These are phyloP conservation scores for Tricholoma furcatifolium DNA, from an alignment of 768 basidiomycete genomes.

Conservation along the genomic window DNA sequence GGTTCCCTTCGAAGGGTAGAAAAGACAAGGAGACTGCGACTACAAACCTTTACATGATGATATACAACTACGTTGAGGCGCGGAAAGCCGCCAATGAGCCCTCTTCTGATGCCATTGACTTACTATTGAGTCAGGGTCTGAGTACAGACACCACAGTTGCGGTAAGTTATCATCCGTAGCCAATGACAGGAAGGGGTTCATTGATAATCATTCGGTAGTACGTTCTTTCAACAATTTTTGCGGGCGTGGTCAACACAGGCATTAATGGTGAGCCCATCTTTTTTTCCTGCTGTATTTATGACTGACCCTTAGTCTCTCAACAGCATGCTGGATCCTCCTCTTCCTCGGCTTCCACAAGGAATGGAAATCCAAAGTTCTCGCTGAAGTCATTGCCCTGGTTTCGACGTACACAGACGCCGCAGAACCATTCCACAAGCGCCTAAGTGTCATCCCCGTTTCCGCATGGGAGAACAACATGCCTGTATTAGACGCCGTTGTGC, in stretches of 20 bases:
- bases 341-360: slow-evolving; percentile 28
- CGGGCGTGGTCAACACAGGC: slow-evolving; percentile 35
- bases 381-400: slow-evolving; percentile 28
- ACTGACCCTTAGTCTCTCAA: neutral
- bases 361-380: slow-evolving; percentile 30
- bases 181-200: neutral
- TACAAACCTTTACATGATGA: slow-evolving; percentile 24
- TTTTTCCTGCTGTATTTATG: neutral
- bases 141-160: slow-evolving; percentile 25
- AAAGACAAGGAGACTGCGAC: slow-evolving; percentile 29
- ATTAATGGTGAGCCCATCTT: slow-evolving; percentile 25
- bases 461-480: slow-evolving; percentile 41
- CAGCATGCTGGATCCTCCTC: slow-evolving; percentile 37
- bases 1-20: slow-evolving; percentile 33
- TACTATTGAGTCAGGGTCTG: slow-evolving; percentile 29
- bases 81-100: slow-evolving; percentile 24
- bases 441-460: slow-evolving; percentile 29
- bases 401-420: slow-evolving; percentile 21
- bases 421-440: slow-evolving; percentile 31
- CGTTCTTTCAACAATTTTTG: slow-evolving; percentile 35
- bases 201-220: slow-evolving; percentile 17
- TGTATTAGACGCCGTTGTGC: slow-evolving; percentile 29
- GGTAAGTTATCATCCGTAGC: slow-evolving; percentile 11
- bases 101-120: slow-evolving; percentile 32
- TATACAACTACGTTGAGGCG: slow-evolving; percentile 26